Percentiles rank a stretch among this genome's conserved stretches.
Conservation (phyloP, 768 basidiomycete genomes). For the Gymnopilus dilepis region DNA sequence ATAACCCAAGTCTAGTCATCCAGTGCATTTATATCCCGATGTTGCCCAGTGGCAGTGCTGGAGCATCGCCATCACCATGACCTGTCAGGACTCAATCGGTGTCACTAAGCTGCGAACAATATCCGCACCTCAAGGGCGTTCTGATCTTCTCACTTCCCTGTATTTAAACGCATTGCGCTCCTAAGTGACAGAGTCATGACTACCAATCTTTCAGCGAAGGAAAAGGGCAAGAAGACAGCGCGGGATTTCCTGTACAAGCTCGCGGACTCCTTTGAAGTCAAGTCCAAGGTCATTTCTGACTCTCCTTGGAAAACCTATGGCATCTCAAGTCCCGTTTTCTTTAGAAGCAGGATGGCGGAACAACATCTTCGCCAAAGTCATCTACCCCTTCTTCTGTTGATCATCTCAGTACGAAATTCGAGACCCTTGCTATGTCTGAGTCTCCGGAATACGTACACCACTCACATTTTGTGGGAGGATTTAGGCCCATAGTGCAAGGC, state of each 20-base stretch:
- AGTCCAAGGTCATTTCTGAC: conserved; percentile 12
- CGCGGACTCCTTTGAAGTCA: conserved; percentile 22
- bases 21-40: no score
- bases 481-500: conserved; percentile 35
- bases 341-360: no score
- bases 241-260: conserved; percentile 27
- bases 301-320: no score
- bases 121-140: no score
- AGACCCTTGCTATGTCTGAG: conserved; percentile 29
- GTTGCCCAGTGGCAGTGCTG: neutral
- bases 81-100: no score
- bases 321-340: no score
- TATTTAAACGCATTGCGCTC: neutral
- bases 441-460: conserved; percentile 10
- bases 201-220: neutral
- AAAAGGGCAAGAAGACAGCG: conserved; percentile 14
- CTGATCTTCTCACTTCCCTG: neutral
- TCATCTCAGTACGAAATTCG: conserved; percentile 31
- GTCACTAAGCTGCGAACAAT: no score
- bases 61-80: no score
- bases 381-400: neutral
- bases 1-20: no score
- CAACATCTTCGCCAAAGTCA: no score
- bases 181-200: neutral
- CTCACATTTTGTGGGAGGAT: conserved; percentile 55